phyloP scores from a whole-genome alignment of 2,329 filamentous ascomycete species.

The Trichophyton rubrum region DNA sequence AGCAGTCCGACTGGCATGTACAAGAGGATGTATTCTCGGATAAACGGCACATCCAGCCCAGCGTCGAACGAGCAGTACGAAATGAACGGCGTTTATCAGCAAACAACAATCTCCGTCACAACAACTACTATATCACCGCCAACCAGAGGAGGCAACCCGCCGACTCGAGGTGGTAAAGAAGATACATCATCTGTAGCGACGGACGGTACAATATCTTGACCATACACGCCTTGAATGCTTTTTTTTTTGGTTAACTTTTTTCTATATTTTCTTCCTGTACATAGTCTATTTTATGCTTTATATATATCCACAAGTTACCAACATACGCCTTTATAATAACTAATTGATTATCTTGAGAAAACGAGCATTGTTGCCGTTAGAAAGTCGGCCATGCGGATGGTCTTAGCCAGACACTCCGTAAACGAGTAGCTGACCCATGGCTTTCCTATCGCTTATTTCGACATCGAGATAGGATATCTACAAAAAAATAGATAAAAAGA shows the following conservation, averaged over 20 bases:
- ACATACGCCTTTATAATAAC: background rate
- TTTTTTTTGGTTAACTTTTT: background rate
- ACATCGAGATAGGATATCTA: background rate
- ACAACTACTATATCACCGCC: background rate
- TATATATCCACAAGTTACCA: background rate
- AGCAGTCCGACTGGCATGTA: background rate
- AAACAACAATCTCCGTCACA: background rate
- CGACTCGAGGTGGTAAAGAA: no score
- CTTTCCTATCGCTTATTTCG: background rate
- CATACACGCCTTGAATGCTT: background rate
- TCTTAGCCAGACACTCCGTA: background rate
- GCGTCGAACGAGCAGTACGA: background rate
- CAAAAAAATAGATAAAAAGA: no score
- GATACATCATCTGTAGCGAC: background rate
- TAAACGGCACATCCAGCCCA: background rate
- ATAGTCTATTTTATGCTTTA: background rate
- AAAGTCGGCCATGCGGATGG: background rate
- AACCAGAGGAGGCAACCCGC: background rate
- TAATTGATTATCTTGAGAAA: background rate
- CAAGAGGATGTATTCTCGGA: conserved; percentile 1
- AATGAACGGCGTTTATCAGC: background rate
- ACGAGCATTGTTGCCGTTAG: background rate
- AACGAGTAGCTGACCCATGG: background rate
- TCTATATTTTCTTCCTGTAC: background rate
- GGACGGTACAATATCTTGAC: background rate